Evolutionary conservation across 805 yeast genomes (phyloP), one percentile per base, ranked within the genome.

Genomic region (Hanseniaspora lachancei): DNA sequence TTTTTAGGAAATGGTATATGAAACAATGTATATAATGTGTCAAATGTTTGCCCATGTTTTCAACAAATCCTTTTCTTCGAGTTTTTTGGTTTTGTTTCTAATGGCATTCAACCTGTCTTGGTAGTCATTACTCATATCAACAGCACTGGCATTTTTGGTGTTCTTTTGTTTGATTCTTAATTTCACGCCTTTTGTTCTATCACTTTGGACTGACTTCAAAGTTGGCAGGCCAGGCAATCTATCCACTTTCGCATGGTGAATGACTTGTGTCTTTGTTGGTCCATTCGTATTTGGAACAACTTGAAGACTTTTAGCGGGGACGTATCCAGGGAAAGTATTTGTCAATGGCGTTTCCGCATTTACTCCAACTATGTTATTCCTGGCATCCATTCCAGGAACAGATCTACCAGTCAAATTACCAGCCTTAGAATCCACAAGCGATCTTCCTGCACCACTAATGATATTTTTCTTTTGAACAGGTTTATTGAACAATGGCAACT

Each of bases 211-310:
- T 15, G 23, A 18, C 29, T 38, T 39, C 40, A 43, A 53, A 23
- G 23, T 53, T 10, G 56, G 56, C 24, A 53, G 39, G 10, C 47
- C 44, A 18, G 56, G 56, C 29, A 53, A 23, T 35, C 49, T 34
- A 1, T 21, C 29, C 5, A 34, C 44, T 5, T 39, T 39, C 2
- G 27, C 32, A 49, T 49, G 43, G 5, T 23, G 24, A 9, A 49
- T 49, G 18, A 39, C 38, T n/a, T 49, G 44, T 7, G 21, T 27
- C 23, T 24, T 38, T 5, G 29, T 36, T 8, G 38, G 24, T 24
- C 18, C 44, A 9, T 23, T 36, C 0, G 18, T 39, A 21, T 49
- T 49, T 12, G 52, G 52, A 6, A 49, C 20, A 5, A 49, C 44
- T 39, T 49, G 52, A 6, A 49, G 20, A 16, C 36, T 49, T 16